phyloP scores from a whole-genome alignment of 1,284 basidiomycete genomes.

The Abortiporus biennis region DNA sequence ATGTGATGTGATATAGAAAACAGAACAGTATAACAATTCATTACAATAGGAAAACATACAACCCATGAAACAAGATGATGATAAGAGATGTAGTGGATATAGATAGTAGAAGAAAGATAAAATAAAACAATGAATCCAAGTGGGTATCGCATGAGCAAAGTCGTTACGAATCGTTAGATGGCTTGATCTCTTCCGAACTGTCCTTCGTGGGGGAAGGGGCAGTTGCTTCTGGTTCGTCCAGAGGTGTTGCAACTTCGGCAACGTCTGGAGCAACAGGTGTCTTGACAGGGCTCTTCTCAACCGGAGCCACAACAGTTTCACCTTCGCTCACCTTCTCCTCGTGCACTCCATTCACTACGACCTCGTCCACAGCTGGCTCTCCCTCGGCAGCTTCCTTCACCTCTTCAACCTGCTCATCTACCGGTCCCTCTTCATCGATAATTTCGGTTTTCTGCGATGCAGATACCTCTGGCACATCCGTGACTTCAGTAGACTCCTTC shows the following conservation, averaged over 20 bases:
- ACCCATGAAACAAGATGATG: constrained; percentile 2
- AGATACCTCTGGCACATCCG: constrained; percentile 3
- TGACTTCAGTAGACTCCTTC: constrained; percentile 9
- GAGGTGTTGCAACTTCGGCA: background rate
- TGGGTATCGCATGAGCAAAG: background rate
- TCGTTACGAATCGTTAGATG: constrained; percentile 1
- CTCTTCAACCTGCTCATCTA: background rate
- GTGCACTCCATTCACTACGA: constrained; percentile 1
- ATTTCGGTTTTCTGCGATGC: background rate
- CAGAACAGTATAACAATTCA: background rate
- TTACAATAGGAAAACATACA: constrained; percentile 7
- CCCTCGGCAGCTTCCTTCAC: background rate
- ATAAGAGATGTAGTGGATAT: constrained; percentile 4
- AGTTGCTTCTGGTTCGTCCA: background rate
- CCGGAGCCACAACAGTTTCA: background rate
- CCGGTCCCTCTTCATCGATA: background rate
- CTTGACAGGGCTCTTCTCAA: background rate
- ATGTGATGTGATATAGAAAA: constrained; percentile 7
- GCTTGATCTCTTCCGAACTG: background rate
- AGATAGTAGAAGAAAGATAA: background rate
- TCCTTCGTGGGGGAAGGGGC: background rate
- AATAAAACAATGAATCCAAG: background rate
- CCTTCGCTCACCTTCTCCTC: background rate
- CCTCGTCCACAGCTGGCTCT: no score
- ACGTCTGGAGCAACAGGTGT: background rate